Base-by-base conservation (phyloP, 169 alveolate genomes). In the Theileria parva region DNA sequence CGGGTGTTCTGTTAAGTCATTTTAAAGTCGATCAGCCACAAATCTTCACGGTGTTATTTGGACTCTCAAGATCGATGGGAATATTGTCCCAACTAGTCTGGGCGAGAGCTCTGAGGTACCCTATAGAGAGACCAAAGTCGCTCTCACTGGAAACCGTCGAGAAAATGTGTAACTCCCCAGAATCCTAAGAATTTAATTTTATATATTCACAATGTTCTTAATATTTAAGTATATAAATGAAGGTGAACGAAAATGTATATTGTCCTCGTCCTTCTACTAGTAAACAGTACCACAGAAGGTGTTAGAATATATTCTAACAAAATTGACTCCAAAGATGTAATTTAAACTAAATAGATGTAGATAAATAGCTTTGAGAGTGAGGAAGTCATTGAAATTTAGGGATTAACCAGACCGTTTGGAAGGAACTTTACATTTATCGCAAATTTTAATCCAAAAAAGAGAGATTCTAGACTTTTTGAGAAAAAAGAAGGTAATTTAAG, bases 21-120 rank as follows among this genome's bases (percentile, higher is more conserved):
- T 95, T 88, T 81, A 98, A 97, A 3, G 60, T 97, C 23, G 93
- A 74, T 13, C 95, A 96, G 79, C 94, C 95, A 63, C 95, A 95
- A 65, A 95, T 85, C 84, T 97, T 94, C 88, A 97, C 99, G 15
- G 99, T 95, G 9, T 86, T 96, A 37, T 97, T 97, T 81, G 98
- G 98, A 19, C 95, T 97, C 21, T 94, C 98, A 21, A 89, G 99
- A 61, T 87, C 98, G 21, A 63, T 95, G n/a, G 99, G 99, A 70
- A 94, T 95, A 27, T 88, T 94, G 92, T 88, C 98, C 12, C 97
- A 94, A 59, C 61, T 84, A 72, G 90, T 84, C 32, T 84, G 90
- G 90, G 57, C 90, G 0, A 37, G 90, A 11, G 90, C 87, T 17
- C 79, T 84, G n/a, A 77, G 77, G 39, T 73, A 72, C 74, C 90